Evolutionary conservation across 768 basidiomycete species (phyloP).

Genomic region (Neoboletus brunneissimus): DNA sequence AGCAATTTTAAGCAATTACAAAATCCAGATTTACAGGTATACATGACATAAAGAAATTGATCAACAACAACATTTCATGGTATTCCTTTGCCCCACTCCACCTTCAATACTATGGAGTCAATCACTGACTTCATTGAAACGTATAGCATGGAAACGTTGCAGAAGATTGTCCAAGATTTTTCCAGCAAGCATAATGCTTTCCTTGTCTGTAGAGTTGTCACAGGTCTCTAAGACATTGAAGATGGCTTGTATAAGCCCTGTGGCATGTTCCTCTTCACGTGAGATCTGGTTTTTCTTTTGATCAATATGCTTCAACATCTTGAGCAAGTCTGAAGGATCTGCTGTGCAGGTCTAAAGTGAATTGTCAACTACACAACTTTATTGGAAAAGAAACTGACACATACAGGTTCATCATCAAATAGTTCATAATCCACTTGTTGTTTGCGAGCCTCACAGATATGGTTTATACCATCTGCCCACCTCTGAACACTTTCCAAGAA

Average conservation of each 20-base stretch:
- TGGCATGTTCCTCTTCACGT: conserved; percentile 7
- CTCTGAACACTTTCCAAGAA: conserved; percentile 5
- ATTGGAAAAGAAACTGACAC: neutral
- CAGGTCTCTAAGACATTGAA: neutral
- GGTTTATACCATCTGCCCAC: conserved; percentile 14
- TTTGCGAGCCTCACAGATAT: neutral
- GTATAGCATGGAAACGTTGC: conserved; percentile 17
- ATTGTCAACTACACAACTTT: neutral
- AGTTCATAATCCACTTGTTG: neutral
- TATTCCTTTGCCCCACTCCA: neutral
- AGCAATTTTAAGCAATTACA: neutral
- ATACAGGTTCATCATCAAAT: conserved; percentile 23
- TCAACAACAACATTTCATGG: neutral
- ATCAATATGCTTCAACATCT: conserved; percentile 22
- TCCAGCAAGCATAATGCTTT: conserved; percentile 10
- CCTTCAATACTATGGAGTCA: neutral
- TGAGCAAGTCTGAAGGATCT: conserved; percentile 14
- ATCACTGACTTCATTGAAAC: neutral
- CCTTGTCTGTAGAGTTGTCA: neutral
- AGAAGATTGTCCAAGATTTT: conserved; percentile 21
- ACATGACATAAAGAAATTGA: neutral
- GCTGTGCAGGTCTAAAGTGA: neutral
- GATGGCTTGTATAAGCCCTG: conserved; percentile 12
- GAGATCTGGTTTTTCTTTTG: conserved; percentile 21
- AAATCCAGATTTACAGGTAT: neutral